Evolutionary conservation across 73 alveolate genomes (phyloP).

Genomic region (Paramecium pentaurelia): DNA sequence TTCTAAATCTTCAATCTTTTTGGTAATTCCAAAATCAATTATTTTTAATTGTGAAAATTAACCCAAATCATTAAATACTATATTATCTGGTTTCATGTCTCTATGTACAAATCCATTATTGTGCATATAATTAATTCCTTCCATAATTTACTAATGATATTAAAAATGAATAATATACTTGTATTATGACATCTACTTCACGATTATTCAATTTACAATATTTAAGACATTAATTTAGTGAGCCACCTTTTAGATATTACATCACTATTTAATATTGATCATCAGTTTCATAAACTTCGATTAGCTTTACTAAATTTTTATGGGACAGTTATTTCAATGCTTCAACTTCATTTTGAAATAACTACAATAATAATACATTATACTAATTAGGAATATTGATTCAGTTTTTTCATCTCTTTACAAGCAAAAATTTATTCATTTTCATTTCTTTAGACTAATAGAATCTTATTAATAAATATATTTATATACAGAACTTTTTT

Average conservation of each 20-base stretch:
- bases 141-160: conserved; percentile 65
- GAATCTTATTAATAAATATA: not conserved
- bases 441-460: not conserved
- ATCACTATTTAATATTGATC: not conserved
- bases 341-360: not conserved
- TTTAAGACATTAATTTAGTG: not conserved
- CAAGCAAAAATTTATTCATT: not conserved
- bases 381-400: not conserved
- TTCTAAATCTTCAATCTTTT: not conserved
- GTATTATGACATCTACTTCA: not conserved
- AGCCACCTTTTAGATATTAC: not conserved
- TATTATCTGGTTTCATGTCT: conserved; percentile 92
- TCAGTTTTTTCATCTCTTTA: not conserved
- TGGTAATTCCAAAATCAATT: conserved; percentile 86
- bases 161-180: not conserved
- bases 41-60: conserved; percentile 71
- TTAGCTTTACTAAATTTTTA: not conserved
- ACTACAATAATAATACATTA: not conserved
- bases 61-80: conserved; percentile 70
- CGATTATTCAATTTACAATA: not conserved
- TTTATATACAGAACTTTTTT: not conserved
- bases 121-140: conserved; percentile 79
- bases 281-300: not conserved
- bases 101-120: conserved; percentile 79
- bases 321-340: not conserved